Percentiles rank a stretch among this genome's conserved stretches.
phyloP scores from a whole-genome alignment of 176 grass and related monocot species.

The Lolium multiflorum region DNA sequence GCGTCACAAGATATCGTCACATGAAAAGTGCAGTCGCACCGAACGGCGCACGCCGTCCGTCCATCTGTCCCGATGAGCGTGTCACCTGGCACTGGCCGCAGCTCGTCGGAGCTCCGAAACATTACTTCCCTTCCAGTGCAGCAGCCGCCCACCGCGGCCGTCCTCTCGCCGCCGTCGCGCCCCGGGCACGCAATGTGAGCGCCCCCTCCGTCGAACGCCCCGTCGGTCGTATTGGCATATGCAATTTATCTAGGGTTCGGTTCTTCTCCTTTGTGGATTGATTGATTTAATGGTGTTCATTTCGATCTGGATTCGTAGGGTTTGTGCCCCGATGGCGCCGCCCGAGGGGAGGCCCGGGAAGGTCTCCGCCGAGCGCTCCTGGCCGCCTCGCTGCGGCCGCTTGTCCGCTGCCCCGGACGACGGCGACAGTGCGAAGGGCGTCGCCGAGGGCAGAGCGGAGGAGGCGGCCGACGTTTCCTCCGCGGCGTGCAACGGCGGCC shows the following conservation, averaged over 20 bases:
- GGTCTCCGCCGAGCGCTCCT: constrained; percentile 39
- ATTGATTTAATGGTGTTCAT: not conserved
- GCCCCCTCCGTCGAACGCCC: not conserved
- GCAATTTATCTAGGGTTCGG: not conserved
- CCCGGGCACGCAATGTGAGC: constrained; percentile 8
- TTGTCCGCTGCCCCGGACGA: not conserved
- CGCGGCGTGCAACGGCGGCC: not conserved
- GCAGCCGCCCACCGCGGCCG: not conserved
- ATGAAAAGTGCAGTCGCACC: no score
- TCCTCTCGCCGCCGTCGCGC: not conserved
- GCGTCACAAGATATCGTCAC: not conserved
- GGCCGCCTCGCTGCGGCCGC: constrained; percentile 53
- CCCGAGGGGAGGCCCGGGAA: constrained; percentile 10
- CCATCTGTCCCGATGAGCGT: not conserved
- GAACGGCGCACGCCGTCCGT: no score
- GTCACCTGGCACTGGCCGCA: not conserved
- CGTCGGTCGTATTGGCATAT: no score
- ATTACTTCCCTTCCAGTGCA: not conserved
- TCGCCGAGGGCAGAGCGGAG: not conserved
- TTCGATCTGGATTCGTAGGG: constrained; percentile 45
- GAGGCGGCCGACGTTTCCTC: not conserved
- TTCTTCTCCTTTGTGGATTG: not conserved
- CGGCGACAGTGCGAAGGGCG: not conserved
- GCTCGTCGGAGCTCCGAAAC: not conserved
- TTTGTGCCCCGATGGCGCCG: constrained; percentile 20